Evolutionary conservation across 257 asterid species (phyloP), one percentile per base, ranked within the genome.

Genomic region (Linaria vulgaris): DNA sequence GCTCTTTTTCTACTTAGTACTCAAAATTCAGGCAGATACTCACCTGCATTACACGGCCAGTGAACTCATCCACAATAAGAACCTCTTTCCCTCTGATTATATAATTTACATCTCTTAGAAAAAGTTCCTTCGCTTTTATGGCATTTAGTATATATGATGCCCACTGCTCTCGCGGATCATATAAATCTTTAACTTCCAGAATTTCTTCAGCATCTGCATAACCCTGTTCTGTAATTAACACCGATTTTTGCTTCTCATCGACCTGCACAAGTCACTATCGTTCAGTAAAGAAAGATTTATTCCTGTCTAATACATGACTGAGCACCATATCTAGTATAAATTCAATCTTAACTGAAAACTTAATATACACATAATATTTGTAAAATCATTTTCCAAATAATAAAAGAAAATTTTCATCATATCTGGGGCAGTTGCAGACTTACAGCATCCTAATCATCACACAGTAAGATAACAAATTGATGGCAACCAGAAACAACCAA

Each of bases 11-110:
- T 67, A 69, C 41, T 13, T 24, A 14, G 34, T 44, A 56, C 59
- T 49, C 45, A 63, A 63, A 59, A 55, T 46, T 67, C 61, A 70
- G 66, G 61, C 39, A 71, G 67, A 58, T 57, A 30, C 14, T 74
- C 78, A 89, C 99, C 99, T 92, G 99, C 97, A 92, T 92, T 55
- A 92, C 97, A 70, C 99, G 95, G n/a, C 99, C 99, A 54, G 96
- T 87, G 69, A 92, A 92, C 74, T 92, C 97, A 77, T 92, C 99
- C 60, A 92, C 99, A 70, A 92, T 89, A 69, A 92, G 89, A 56
- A 89, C 88, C 77, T 92, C 99, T 74, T 89, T 87, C 74, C 90
- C 94, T 63, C 97, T 90, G 75, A 89, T 80, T 73, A 92, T 92
- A 71, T 92, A 92, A 82, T 87, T 87, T 75, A 89, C 99, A 75